Base-by-base conservation (phyloP, 2,329 filamentous ascomycete species). In the Fusarium lateritium region DNA sequence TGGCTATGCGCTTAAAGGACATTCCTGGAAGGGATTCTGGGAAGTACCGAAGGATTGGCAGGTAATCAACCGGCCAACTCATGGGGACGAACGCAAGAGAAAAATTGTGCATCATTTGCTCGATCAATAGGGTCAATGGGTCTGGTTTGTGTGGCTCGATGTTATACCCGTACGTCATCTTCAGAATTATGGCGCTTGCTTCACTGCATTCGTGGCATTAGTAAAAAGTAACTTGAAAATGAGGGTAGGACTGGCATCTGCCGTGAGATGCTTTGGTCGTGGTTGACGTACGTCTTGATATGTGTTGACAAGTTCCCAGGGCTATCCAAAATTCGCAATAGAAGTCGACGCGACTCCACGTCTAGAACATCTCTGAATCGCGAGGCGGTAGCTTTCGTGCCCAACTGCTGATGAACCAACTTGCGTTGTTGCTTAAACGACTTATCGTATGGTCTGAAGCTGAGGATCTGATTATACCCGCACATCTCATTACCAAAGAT, bases 101-200 rank as follows among this genome's bases (percentile, higher is more conserved):
- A 8, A 47, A 38, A 0, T 56, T 55, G 6, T 44, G 11, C 61
- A 62, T 56, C 56, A 61, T 62, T 2, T 40, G 17, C 1, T 64
- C 50, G 73, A 74, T 66, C 14, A 77, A 44, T 0, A 59, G 28
- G 1, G 76, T 69, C 4, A 79, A 31, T 0, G 68, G 62, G 21
- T 79, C 77, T 0, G 45, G 15, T 13, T 68, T 56, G 3, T 68
- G 15, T 0, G 71, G 67, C 17, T 76, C 69, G 8, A 71, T 59
- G 6, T 59, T 60, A 47, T 79, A 78, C 7, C 74, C 75, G 24
- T 77, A 77, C 2, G 69, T 61, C 9, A 73, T 72, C 28, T 70
- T 69, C 1, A 74, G 39, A 3, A 73, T 63, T 9, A 58, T 72
- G 5, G 69, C 64, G 11, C 61, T 56, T 0, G 71, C 73, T 65